Evolutionary conservation across 192 early-diverging fungal species (phyloP).

Genomic region (Pilobolus umbonatus): DNA sequence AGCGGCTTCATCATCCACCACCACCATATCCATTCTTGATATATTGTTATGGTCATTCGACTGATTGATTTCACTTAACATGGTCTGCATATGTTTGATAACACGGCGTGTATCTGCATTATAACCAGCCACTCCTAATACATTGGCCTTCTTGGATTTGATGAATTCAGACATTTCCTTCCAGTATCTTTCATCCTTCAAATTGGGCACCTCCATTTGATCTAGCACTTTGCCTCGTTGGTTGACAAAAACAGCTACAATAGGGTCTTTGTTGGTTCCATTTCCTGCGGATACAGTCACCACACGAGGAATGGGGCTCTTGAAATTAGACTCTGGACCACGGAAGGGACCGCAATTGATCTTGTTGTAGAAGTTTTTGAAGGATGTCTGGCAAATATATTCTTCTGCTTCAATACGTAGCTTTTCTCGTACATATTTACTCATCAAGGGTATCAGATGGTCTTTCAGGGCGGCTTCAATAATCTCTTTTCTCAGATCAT

Average conservation of each 20-base stretch:
- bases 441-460: conserved; percentile 65
- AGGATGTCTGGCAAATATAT: conserved; percentile 59
- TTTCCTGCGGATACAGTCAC: conserved; percentile 71
- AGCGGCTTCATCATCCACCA: conserved; percentile 87
- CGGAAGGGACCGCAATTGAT: conserved; percentile 59
- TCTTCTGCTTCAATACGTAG: conserved; percentile 70
- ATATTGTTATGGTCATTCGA: conserved; percentile 2
- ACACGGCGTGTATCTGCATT: conserved; percentile 70
- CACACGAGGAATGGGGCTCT: conserved; percentile 46
- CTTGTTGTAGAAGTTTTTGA: conserved; percentile 63
- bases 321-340: conserved; percentile 31
- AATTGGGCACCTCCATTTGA: conserved; percentile 56
- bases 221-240: conserved; percentile 69
- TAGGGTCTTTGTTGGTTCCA: conserved; percentile 51
- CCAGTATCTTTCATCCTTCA: conserved; percentile 39
- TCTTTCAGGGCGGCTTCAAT: conserved; percentile 57
- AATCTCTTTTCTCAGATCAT: conserved; percentile 62
- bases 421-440: conserved; percentile 71
- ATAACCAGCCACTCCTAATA: conserved; percentile 80
- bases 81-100: conserved; percentile 58
- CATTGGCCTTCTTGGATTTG: conserved; percentile 58
- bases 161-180: conserved; percentile 57
- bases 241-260: conserved; percentile 66
- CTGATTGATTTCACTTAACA: conserved; percentile 48
- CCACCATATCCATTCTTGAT: conserved; percentile 51